phyloP scores from a whole-genome alignment of 2,329 filamentous ascomycete species.

The Dothistroma pini region DNA sequence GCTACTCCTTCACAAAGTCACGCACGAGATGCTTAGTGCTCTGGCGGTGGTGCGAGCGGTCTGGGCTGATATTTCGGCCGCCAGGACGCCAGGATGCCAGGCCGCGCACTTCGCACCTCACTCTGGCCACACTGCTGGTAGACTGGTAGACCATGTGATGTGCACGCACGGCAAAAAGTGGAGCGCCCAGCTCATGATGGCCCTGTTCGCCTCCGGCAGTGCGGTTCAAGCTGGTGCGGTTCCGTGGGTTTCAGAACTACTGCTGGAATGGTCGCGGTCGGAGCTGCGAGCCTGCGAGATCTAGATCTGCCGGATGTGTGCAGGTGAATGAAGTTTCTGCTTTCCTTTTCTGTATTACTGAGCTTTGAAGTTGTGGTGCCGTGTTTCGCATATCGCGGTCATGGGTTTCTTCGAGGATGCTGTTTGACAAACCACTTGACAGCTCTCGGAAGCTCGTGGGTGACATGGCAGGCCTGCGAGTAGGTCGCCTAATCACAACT shows the following conservation, averaged over 20 bases:
- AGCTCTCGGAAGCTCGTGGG: not conserved
- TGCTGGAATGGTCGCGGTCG: not conserved
- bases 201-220: not conserved
- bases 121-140: not conserved
- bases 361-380: not conserved
- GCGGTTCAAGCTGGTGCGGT: not conserved
- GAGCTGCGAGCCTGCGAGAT: not conserved
- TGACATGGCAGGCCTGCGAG: constrained; percentile 1
- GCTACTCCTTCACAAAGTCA: not conserved
- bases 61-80: not conserved
- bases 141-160: not conserved
- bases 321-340: not conserved
- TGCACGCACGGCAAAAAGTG: not conserved
- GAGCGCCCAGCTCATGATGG: not conserved
- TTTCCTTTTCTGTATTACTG: not conserved
- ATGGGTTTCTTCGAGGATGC: not conserved
- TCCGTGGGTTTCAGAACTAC: not conserved
- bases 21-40: not conserved
- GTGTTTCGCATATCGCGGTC: not conserved
- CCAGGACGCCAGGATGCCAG: not conserved
- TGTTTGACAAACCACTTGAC: not conserved
- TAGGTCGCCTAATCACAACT: constrained; percentile 5
- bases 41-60: not conserved
- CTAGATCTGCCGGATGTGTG: not conserved
- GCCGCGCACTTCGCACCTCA: not conserved